These are phyloP conservation scores for Aspergillus calidoustus DNA, from an alignment of 2,329 filamentous ascomycete species.

Conservation along the genomic window DNA sequence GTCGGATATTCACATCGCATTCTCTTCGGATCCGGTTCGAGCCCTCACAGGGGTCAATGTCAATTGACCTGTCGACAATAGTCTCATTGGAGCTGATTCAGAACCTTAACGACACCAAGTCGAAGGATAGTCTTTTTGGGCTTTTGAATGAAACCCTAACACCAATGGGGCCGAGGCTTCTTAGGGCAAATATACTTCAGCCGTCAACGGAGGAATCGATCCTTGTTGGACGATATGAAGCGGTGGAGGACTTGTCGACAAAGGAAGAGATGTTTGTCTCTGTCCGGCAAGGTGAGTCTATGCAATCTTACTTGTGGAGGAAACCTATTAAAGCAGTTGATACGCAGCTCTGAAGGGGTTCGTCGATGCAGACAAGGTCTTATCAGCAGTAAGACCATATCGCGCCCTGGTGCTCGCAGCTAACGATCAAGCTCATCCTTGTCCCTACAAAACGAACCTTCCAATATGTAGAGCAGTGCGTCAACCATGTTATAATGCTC, in stretches of 20 bases:
- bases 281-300: slow-evolving; percentile 66
- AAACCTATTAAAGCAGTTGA: slow-evolving; percentile 13
- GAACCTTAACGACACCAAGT: slow-evolving; percentile 77
- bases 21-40: slow-evolving; percentile 86
- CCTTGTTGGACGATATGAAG: slow-evolving; percentile 75
- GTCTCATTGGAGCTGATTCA: slow-evolving; percentile 87
- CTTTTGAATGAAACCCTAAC: slow-evolving; percentile 84
- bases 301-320: not conserved
- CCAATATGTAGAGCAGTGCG: slow-evolving; percentile 73
- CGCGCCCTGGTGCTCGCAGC: slow-evolving; percentile 1
- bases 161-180: slow-evolving; percentile 82
- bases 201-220: slow-evolving; percentile 75
- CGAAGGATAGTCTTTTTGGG: slow-evolving; percentile 81
- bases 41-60: slow-evolving; percentile 89
- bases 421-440: slow-evolving; percentile 69
- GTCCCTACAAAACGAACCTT: slow-evolving; percentile 69
- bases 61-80: slow-evolving; percentile 90
- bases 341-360: slow-evolving; percentile 70
- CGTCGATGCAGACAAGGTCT: slow-evolving; percentile 76
- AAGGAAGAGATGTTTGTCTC: slow-evolving; percentile 86
- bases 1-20: slow-evolving; percentile 72
- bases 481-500: slow-evolving; percentile 84
- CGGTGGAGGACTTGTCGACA: slow-evolving; percentile 77
- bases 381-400: slow-evolving; percentile 66
- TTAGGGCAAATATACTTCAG: slow-evolving; percentile 86